Evolutionary conservation across 2,329 filamentous ascomycete species (phyloP).

Genomic region (Venturia pyrina): DNA sequence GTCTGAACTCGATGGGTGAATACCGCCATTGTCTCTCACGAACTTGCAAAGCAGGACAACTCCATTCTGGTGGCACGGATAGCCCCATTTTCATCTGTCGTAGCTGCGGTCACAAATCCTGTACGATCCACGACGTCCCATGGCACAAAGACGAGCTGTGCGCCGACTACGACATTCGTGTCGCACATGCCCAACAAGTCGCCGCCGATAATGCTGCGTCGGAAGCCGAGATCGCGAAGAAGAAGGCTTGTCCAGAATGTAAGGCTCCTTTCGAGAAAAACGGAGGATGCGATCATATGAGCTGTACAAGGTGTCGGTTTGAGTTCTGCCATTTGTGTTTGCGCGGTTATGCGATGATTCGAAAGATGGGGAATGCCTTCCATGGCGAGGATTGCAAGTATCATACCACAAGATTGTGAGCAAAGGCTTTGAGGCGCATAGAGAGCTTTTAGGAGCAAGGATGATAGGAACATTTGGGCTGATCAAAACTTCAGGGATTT

Average conservation of each 20-base stretch:
- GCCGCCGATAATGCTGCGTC: neutral
- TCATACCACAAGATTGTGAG: neutral
- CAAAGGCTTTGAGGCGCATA: neutral
- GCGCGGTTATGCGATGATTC: neutral
- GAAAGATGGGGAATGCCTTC: neutral
- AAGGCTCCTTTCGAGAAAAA: neutral
- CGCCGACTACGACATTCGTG: neutral
- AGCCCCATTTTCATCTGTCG: neutral
- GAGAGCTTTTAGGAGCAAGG: too few relatives aligned
- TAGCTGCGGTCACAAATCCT: neutral
- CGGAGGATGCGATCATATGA: neutral
- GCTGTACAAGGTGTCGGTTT: neutral
- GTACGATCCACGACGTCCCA: neutral
- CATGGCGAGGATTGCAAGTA: neutral
- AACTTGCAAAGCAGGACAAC: neutral
- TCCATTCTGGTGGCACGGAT: neutral
- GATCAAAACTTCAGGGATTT: too few relatives aligned
- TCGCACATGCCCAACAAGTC: neutral
- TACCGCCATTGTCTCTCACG: neutral
- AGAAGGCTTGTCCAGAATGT: neutral
- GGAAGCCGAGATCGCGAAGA: neutral
- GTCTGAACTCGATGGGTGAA: neutral
- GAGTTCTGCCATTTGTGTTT: neutral
- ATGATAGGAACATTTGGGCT: too few relatives aligned
- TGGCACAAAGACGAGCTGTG: neutral